Evolutionary conservation across 2,329 filamentous ascomycete genomes (phyloP), one percentile per base, ranked within the genome.

Genomic region (Ceratocystis variospora): DNA sequence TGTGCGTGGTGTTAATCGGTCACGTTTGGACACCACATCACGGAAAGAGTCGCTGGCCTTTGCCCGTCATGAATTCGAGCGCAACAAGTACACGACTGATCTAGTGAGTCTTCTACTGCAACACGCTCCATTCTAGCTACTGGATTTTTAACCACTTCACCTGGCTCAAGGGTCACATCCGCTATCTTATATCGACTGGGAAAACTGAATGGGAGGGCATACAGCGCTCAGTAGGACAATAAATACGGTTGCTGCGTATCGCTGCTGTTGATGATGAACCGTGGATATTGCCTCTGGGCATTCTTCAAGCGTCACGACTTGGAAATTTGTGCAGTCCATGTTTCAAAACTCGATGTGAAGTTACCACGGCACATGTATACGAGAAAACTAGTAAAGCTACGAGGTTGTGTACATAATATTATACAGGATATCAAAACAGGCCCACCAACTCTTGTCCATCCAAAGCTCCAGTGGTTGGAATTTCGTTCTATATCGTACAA

Each of bases 191-290:
- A 67, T 85, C 83, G 8, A 86, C 81, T 2, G 84, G 84, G 64
- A 86, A 84, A 75, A 84, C 83, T 31, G 81, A 87, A 72, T 87
- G 84, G 83, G 82, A 87, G 70, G 78, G 73, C 64, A 85, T 86
- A 80, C 82, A 81, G 74, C 76, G 80, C 70, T 82, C 81, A 74
- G 80, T 83, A 72, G 74, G 76, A 67, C 78, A 79, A 53, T 71
- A 48, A 59, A 44, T 5, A 15, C 5, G 19, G 48, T 12, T 50
- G n/a, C 3, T 50, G n/a, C 46, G 57, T 15, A 61, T 17, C 17
- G 37, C 4, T 41, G 12, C 37, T 15, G 12, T 41, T 15, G 37
- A 15, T 4, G 37, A 41, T 15, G 4, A 15, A 15, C 10, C 12
- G 37, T 41, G 12, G 37, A 41, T 41, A 41, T 41, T 41, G 10